Percentiles rank a stretch among this genome's conserved stretches.
Conservation (phyloP, 2,329 filamentous ascomycete genomes). For the Hyphodiscus sp. region DNA sequence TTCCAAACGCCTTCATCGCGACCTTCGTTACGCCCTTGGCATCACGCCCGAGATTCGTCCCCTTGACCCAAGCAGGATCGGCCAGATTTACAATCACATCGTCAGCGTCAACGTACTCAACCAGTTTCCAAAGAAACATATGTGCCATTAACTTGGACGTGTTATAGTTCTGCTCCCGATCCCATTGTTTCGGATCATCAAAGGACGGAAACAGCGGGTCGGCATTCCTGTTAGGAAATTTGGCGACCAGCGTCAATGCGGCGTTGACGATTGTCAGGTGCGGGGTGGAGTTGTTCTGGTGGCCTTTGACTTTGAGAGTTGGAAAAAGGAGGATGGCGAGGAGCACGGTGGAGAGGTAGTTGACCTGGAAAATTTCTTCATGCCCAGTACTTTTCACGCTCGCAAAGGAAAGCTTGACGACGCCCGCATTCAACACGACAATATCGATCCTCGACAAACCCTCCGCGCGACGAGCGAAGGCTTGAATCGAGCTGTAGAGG, state of each 20-base stretch:
- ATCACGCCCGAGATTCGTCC: background rate
- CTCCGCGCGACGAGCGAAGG: background rate
- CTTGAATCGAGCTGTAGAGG: conserved; percentile 24
- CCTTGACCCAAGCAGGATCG: background rate
- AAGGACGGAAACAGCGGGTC: background rate
- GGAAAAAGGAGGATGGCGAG: conserved; percentile 17
- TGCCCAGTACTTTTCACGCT: conserved; percentile 26
- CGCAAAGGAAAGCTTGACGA: background rate
- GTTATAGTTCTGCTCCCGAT: background rate
- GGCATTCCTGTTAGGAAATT: background rate
- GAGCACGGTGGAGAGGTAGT: conserved; percentile 21
- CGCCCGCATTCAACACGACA: background rate
- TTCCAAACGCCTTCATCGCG: background rate
- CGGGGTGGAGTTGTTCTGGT: background rate
- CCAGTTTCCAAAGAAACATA: background rate
- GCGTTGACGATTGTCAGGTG: background rate
- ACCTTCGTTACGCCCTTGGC: background rate
- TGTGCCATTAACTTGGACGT: background rate
- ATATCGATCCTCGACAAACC: background rate
- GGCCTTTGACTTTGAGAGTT: conserved; percentile 19
- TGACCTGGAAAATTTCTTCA: conserved; percentile 34
- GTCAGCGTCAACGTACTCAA: background rate
- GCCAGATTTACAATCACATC: background rate
- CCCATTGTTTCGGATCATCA: background rate
- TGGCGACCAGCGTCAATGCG: background rate